Base-by-base conservation (phyloP, 1,139 yeast genomes). In the Diutina rugosa region DNA sequence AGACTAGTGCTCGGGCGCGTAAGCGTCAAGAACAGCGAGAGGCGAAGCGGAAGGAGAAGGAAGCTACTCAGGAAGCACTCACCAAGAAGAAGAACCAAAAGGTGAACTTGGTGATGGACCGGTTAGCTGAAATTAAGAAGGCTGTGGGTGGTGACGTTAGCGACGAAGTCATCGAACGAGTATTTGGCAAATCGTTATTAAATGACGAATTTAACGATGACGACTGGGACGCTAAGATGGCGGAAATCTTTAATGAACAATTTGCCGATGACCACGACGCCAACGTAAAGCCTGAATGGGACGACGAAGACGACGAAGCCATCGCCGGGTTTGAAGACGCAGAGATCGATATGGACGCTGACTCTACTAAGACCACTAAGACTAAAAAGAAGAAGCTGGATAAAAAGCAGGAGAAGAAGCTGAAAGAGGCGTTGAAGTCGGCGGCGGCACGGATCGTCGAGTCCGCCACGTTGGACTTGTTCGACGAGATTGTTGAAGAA, bases 181-280 rank as follows among this genome's bases (percentile, higher is more conserved):
- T 87, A 8, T 82, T 86, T 67, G 89, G 91, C 6, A 87, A 86
- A 58, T 76, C 85, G 48, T 77, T 90, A 62, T 72, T 95, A 60
- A 87, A 88, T 56, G 96, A 87, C 56, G 98, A 93, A 66, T 95
- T 90, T 67, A 91, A 90, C 62, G 91, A 87, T 64, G 82, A 85
- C 49, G 95, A 88, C 60, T 95, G 99, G 99, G 98, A 95, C 68
- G 73, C 72, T 60, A 84, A 89, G 60, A 85, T 95, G 86, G 83
- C 87, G 49, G 86, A 88, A 65, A 81, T 91, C 48, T 95, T 95
- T 68, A 81, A 89, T 65, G 96, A 90, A 57, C 90, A 84, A 59
- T 90, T 80, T 65, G 89, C 90, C 64, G 80, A 73, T 9, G 82
- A 79, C 49, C 85, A 78, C 55, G 51, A 30, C 7, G 48, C 16